Percentiles rank a stretch among this genome's conserved stretches.
Evolutionary conservation across 345 rosid species (phyloP).

Genomic region (Ceriops decandra): DNA sequence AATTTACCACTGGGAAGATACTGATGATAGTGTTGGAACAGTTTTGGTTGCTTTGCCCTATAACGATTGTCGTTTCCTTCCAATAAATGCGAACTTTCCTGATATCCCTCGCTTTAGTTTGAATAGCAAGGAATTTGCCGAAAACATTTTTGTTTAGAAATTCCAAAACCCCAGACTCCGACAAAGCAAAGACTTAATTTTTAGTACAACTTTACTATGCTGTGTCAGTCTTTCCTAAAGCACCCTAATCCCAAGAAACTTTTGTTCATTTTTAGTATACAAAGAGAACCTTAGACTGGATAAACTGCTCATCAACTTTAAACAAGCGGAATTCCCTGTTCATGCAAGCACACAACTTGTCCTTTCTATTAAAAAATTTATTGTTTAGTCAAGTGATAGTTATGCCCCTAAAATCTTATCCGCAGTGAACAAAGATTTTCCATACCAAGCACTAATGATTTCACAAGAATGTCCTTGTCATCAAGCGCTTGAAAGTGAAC

Average conservation of each 20-base stretch:
- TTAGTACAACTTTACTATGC: background rate
- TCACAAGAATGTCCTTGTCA: slow-evolving; percentile 21
- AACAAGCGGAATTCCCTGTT: slow-evolving; percentile 1
- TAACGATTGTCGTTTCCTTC: no score
- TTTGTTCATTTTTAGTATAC: background rate
- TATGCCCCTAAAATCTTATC: slow-evolving; percentile 27
- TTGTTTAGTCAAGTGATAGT: slow-evolving; percentile 11
- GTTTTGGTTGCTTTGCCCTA: no score
- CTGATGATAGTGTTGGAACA: no score
- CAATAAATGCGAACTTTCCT: no score
- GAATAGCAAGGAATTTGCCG: no score
- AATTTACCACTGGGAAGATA: no score
- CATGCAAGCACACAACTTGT: slow-evolving; percentile 15
- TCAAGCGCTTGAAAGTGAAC: slow-evolving; percentile 21
- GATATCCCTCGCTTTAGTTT: no score
- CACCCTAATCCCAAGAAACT: background rate
- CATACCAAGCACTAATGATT: slow-evolving; percentile 1
- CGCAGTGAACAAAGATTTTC: background rate
- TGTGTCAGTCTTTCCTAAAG: background rate
- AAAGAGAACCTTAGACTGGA: background rate
- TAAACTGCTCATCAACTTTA: background rate
- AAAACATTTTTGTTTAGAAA: background rate
- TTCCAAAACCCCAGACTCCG: background rate
- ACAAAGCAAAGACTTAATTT: background rate
- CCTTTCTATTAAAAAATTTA: slow-evolving; percentile 13